phyloP scores from a whole-genome alignment of 805 yeast genomes.

The Ogataea zsoltii region DNA sequence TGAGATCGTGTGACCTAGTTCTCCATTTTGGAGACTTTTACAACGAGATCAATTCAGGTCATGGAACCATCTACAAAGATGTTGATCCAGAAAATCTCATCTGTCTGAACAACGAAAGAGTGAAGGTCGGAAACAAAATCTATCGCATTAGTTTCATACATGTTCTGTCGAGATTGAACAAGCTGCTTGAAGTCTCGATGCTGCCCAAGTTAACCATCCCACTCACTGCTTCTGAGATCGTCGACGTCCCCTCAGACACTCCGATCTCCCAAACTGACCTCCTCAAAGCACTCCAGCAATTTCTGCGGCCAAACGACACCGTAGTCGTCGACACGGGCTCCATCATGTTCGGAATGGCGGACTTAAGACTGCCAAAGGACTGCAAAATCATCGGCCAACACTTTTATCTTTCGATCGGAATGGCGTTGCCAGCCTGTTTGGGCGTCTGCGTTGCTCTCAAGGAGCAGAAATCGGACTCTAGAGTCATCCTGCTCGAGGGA shows the following conservation, averaged over 20 bases:
- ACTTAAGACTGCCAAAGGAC: slow-evolving; percentile 58
- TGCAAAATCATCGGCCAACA: slow-evolving; percentile 61
- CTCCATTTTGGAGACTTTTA: slow-evolving; percentile 67
- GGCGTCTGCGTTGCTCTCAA: slow-evolving; percentile 77
- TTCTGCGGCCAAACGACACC: slow-evolving; percentile 57
- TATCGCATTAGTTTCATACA: slow-evolving; percentile 49
- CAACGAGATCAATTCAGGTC: slow-evolving; percentile 72
- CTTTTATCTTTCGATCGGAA: slow-evolving; percentile 85
- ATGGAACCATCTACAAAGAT: slow-evolving; percentile 47
- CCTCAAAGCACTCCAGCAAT: slow-evolving; percentile 38
- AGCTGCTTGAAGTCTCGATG: slow-evolving; percentile 32
- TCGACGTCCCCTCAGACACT: slow-evolving; percentile 27
- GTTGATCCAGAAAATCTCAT: slow-evolving; percentile 45
- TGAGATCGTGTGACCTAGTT: slow-evolving; percentile 63
- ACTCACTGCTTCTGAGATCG: slow-evolving; percentile 15
- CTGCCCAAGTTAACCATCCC: slow-evolving; percentile 14
- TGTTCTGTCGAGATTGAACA: slow-evolving; percentile 46
- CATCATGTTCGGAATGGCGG: slow-evolving; percentile 74
- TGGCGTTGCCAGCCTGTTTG: slow-evolving; percentile 81
- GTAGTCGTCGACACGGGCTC: slow-evolving; percentile 85
- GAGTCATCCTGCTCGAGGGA: slow-evolving; percentile 78
- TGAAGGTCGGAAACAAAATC: slow-evolving; percentile 45
- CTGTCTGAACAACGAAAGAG: slow-evolving; percentile 53
- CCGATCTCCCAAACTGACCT: slow-evolving; percentile 50
- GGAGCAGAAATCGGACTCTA: slow-evolving; percentile 43